A percentile compares a stretch with the other conserved stretches of the same genome.
These are phyloP conservation scores for Globisporangium lucens DNA, from an alignment of 352 stramenopile genomes.

Conservation along the genomic window DNA sequence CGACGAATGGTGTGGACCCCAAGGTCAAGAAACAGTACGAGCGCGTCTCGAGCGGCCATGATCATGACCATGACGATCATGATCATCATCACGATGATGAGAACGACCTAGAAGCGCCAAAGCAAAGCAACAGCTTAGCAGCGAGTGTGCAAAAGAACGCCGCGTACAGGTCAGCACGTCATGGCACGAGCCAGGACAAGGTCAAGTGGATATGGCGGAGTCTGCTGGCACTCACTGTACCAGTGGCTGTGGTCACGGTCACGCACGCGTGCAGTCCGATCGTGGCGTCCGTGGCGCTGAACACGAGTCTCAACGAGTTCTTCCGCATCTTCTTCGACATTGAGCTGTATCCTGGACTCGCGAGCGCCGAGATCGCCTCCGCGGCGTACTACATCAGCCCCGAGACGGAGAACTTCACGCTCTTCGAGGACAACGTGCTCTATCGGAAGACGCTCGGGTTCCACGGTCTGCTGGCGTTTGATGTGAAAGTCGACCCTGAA, in stretches of 20 bases:
- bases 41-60: not conserved
- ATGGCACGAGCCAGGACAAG: conserved; percentile 3
- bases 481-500: conserved; percentile 29
- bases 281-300: conserved; percentile 34
- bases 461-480: conserved; percentile 35
- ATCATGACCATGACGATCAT: not conserved
- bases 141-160: not conserved
- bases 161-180: not conserved
- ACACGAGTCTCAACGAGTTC: conserved; percentile 40
- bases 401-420: conserved; percentile 37
- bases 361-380: conserved; percentile 18
- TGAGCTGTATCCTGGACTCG: conserved; percentile 21
- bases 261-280: conserved; percentile 18
- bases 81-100: not conserved
- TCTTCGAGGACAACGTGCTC: conserved; percentile 38
- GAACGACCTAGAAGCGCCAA: not conserved
- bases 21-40: conserved; percentile 2
- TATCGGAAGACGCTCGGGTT: conserved; percentile 42
- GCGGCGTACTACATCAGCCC: conserved; percentile 28
- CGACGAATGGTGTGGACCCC: not conserved
- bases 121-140: not conserved
- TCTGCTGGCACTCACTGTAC: conserved; percentile 17
- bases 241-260: conserved; percentile 19
- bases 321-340: conserved; percentile 23
- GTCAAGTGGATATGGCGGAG: conserved; percentile 9